Percentiles rank a stretch among this genome's conserved stretches.
Conservation (phyloP, 1,284 basidiomycete species). For the Meripilus lineatus region DNA sequence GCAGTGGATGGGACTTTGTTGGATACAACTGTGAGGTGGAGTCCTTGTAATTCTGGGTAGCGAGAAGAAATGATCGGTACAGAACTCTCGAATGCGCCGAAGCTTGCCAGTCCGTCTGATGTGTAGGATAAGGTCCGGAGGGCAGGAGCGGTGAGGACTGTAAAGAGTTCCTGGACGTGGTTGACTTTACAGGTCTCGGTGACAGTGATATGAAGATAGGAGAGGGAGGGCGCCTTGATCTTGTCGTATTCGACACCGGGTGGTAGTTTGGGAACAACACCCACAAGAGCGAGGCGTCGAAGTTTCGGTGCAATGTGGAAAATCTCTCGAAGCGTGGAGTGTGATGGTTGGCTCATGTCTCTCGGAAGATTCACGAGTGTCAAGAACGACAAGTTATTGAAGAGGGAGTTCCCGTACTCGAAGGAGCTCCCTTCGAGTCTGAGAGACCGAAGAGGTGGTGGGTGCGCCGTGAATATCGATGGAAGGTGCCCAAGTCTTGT, state of each 20-base stretch:
- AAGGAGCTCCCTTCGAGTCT: conserved; percentile 8
- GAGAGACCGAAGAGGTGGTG: conserved; percentile 2
- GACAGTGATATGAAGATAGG: conserved; percentile 8
- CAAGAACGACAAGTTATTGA: conserved; percentile 5
- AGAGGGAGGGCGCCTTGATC: conserved; percentile 7
- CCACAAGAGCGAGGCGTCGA: conserved; percentile 8
- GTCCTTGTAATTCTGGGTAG: conserved; percentile 3
- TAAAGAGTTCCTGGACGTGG: conserved; percentile 9
- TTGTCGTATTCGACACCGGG: conserved; percentile 2
- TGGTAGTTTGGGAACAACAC: conserved; percentile 7
- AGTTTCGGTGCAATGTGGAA: conserved; percentile 5
- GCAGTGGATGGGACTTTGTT: not conserved
- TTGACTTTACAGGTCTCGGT: not conserved
- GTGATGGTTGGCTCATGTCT: conserved; percentile 1
- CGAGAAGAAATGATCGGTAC: conserved; percentile 5
- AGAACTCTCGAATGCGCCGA: conserved; percentile 4
- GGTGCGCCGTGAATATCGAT: conserved; percentile 1
- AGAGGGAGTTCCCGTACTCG: conserved; percentile 1
- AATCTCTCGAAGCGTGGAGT: conserved; percentile 4
- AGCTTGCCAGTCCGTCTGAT: conserved; percentile 3
- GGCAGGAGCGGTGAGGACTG: conserved; percentile 8
- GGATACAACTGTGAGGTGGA: conserved; percentile 5
- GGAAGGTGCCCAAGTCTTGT: conserved; percentile 4
- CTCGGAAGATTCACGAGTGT: conserved; percentile 7
- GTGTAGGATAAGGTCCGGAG: conserved; percentile 7